Base-by-base conservation (phyloP, 2,329 filamentous ascomycete genomes). In the Alternaria viburni region DNA sequence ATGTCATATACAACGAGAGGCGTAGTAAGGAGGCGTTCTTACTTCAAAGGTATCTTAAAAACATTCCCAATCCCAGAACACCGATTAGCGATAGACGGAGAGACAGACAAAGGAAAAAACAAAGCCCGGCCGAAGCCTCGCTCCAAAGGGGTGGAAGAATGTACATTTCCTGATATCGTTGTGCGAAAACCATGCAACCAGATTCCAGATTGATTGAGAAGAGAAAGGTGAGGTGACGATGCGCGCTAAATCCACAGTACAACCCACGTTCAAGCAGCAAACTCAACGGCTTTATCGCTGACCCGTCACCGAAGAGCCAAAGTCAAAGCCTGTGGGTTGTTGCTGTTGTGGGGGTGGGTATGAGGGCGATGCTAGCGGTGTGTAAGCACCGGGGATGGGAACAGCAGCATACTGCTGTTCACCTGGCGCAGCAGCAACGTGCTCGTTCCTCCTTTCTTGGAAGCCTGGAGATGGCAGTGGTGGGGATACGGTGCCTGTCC, bases 381-480 rank as follows among this genome's bases (percentile, higher is more conserved):
- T 83, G 77, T 97, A 97, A 0, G 93, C 92, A 6, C 91, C 92
- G 0, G 95, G 95, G 63, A 97, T 97, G 1, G 94, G 93, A 30
- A 97, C 95, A 21, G 90, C 84, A 12, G 90, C 94, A 79, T 97
- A 97, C 52, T 89, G 88, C 72, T 91, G 88, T 85, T 97, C 95
- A 51, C 93, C 91, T 0, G 91, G 89, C 10, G 91, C 91, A 25
- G 89, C 86, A 11, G 86, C 87, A 17, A 89, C 89, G 69, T 93
- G 91, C 54, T 89, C 85, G 69, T 90, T 86, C 62, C 85, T 74
- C 57, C 83, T 83, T 71, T 86, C 83, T 54, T 79, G 74, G 46
- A 76, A 74, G 57, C 66, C 77, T 75, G 71, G 72, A 68, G 69
- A 73, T 54, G 75, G 80, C 15, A 74, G 58, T 17, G 71, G 71